phyloP scores from a whole-genome alignment of 108 stramenopile genomes.

The Fragilaria crotonensis region DNA sequence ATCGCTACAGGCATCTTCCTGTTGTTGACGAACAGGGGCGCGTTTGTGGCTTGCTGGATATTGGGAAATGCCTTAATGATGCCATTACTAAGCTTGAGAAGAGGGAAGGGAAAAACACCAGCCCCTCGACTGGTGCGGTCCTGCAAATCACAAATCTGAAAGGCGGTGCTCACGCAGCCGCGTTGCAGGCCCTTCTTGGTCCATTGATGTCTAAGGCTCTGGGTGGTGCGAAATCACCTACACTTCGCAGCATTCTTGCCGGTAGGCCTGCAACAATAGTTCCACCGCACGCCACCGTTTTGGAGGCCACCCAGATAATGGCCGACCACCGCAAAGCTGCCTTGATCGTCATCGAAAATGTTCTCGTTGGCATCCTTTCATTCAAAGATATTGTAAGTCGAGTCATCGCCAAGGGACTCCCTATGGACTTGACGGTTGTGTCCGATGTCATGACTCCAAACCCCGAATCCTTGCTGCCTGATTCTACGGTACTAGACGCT shows the following conservation, averaged over 20 bases:
- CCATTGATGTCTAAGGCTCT: constrained; percentile 65
- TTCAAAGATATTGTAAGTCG: constrained; percentile 93
- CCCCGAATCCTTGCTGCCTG: constrained; percentile 82
- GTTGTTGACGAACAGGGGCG: constrained; percentile 76
- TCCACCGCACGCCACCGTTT: constrained; percentile 43
- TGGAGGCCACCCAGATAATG: constrained; percentile 72
- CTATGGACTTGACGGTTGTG: constrained; percentile 63
- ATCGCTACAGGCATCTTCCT: constrained; percentile 88
- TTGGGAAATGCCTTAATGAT: constrained; percentile 93
- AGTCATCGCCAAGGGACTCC: constrained; percentile 80
- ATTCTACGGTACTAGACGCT: constrained; percentile 84
- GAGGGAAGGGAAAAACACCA: constrained; percentile 37
- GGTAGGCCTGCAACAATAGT: constrained; percentile 69
- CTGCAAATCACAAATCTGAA: constrained; percentile 43
- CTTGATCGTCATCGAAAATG: constrained; percentile 70
- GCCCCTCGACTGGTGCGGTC: constrained; percentile 57
- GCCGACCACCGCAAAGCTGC: constrained; percentile 80
- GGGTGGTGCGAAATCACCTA: constrained; percentile 53
- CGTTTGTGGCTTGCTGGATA: constrained; percentile 88
- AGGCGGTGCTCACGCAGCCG: constrained; percentile 56
- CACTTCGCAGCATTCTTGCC: constrained; percentile 57
- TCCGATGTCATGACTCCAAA: constrained; percentile 87
- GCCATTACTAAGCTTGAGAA: constrained; percentile 88
- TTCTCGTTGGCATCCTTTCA: constrained; percentile 85
- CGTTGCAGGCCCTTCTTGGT: constrained; percentile 51